phyloP scores from a whole-genome alignment of 2,329 filamentous ascomycete genomes.

The Lasiodiplodia sp. region DNA sequence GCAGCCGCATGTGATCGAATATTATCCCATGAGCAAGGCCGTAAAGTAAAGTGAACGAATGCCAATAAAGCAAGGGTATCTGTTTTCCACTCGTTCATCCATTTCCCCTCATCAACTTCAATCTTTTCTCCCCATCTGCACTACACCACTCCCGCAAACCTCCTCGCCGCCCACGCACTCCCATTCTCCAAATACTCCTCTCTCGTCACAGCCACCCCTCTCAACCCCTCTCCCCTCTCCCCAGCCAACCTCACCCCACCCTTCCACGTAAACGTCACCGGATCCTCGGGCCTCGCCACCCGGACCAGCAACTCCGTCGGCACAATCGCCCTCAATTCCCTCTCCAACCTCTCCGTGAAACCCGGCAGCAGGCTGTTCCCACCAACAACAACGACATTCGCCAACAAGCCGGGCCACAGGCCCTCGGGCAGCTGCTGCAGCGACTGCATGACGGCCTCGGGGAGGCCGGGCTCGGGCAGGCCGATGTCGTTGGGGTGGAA shows the following conservation, averaged over 20 bases:
- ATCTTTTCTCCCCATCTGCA: background rate
- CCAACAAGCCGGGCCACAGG: conserved; percentile 81
- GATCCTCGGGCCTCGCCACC: conserved; percentile 69
- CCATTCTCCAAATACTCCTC: conserved; percentile 92
- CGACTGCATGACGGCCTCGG: conserved; percentile 82
- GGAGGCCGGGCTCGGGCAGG: conserved; percentile 80
- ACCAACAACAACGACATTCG: conserved; percentile 88
- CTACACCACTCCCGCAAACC: conserved; percentile 61
- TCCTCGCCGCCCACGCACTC: conserved; percentile 72
- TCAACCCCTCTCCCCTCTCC: conserved; percentile 58
- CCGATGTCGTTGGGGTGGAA: conserved; percentile 89
- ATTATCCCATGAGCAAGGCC: background rate
- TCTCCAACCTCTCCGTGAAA: conserved; percentile 77
- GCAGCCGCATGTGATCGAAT: background rate
- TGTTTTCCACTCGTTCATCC: background rate
- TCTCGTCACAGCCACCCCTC: conserved; percentile 77
- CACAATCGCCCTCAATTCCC: conserved; percentile 69
- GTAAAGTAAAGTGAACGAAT: background rate
- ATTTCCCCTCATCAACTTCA: background rate
- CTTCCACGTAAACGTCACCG: conserved; percentile 82
- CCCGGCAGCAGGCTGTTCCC: conserved; percentile 83
- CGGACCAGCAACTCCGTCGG: conserved; percentile 43
- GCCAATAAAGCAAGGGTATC: conserved; percentile 13
- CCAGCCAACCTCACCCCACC: conserved; percentile 80
- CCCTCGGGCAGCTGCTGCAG: conserved; percentile 78